Evolutionary conservation across 208 protist genomes (phyloP), one percentile per base, ranked within the genome.

Genomic region (Leishmania amazonensis): DNA sequence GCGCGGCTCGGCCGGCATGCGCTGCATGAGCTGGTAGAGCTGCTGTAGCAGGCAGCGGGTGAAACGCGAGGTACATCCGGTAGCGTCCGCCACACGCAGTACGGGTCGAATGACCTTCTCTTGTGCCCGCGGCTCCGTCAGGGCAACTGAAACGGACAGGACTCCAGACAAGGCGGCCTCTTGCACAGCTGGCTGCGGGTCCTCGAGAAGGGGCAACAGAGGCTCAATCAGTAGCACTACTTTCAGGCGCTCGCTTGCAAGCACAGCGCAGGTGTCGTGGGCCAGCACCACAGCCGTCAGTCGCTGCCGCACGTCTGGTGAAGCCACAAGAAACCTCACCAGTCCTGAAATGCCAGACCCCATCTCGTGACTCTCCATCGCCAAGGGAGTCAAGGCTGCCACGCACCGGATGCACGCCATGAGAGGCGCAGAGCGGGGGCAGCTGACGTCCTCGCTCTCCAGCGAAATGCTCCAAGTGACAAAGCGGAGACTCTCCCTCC

Each of bases 1-100:
- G 13, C 91, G 87, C 60, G 88, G 91, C 76, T 96, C 93, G 0
- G 93, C 86, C 11, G 93, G 91, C 83, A 94, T 93, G 72, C 76
- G 80, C 64, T 79, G 79, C 75, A 93, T 80, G 3, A 94, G 85
- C 57, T 79, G 83, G 72, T 87, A 90, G 81, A 87, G 85, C 73
- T 94, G 91, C 53, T 88, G 84, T 62, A 94, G 70, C 35, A 88
- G 68, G 13, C 85, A 81, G 17, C 84, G 71, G 9, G 86, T 91
- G 57, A 94, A 82, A 53, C 82, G 80, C 0, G 92, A 94, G 3
- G 86, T 85, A 81, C 87, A 93, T 45, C 90, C 90, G 35, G 85
- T 79, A 15, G 42, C 54, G 71, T 93, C 85, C 19, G 91, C 84
- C 11, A 83, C 83, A 7, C 82, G 80, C 42, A 95, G 79, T 9